Percentiles rank a stretch among this genome's conserved stretches.
Evolutionary conservation across 805 yeast genomes (phyloP).

Genomic region (Yarrowia sp.): DNA sequence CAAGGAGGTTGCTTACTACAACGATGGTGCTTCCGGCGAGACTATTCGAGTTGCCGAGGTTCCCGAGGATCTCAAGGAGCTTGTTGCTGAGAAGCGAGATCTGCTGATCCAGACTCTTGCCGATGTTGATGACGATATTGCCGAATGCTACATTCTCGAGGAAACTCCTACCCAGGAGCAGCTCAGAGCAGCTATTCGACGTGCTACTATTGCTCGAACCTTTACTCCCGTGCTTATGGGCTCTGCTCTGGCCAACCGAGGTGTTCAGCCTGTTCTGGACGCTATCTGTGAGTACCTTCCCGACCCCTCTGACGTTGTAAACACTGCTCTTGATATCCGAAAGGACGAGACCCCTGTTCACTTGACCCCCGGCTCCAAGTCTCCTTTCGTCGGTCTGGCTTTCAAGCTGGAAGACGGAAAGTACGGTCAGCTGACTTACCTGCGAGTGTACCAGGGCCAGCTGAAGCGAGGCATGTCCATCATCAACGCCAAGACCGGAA

Average conservation of each 20-base stretch:
- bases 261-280: conserved; percentile 92
- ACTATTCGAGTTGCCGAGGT: conserved; percentile 58
- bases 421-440: conserved; percentile 95
- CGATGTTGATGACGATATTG: conserved; percentile 96
- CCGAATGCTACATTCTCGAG: conserved; percentile 89
- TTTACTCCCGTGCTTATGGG: conserved; percentile 99
- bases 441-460: conserved; percentile 95
- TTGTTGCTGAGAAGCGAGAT: conserved; percentile 88
- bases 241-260: conserved; percentile 94
- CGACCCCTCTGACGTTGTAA: conserved; percentile 88
- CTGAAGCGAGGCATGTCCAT: conserved; percentile 87
- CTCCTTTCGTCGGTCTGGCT: conserved; percentile 95
- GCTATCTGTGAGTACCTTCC: conserved; percentile 96
- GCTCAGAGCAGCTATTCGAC: conserved; percentile 84
- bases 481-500: conserved; percentile 86
- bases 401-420: conserved; percentile 98
- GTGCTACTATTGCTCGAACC: conserved; percentile 90
- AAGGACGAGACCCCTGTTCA: conserved; percentile 66
- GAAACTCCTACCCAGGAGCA: conserved; percentile 80
- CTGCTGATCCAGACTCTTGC: conserved; percentile 89
- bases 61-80: conserved; percentile 74
- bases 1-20: conserved; percentile 80
- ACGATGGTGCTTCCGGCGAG: conserved; percentile 91
- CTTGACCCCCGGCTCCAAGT: conserved; percentile 65
- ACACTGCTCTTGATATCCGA: conserved; percentile 76